A percentile compares a stretch with the other conserved stretches of the same genome.
These are phyloP conservation scores for Halophytophthora polymorphica DNA, from an alignment of 352 stramenopile species.

Conservation along the genomic window DNA sequence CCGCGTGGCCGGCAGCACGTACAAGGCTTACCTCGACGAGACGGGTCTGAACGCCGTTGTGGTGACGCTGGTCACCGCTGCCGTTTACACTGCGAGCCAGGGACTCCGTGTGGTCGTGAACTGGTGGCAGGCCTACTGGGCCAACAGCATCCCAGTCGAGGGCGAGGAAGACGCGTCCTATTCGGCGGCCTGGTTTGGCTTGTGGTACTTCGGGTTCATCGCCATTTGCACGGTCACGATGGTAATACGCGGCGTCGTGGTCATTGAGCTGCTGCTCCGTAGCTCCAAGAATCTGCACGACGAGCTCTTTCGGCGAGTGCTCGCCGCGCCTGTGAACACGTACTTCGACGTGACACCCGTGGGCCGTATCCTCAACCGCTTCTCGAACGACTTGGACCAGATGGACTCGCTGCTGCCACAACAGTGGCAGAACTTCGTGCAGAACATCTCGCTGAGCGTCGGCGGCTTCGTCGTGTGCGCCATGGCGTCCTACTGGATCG, in stretches of 20 bases:
- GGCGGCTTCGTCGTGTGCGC: slow-evolving; percentile 41
- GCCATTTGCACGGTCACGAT: slow-evolving; percentile 17
- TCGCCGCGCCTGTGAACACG: slow-evolving; percentile 30
- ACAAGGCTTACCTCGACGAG: slow-evolving; percentile 33
- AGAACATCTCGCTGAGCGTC: slow-evolving; percentile 32
- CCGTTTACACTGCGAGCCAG: slow-evolving; percentile 21
- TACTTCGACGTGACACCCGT: slow-evolving; percentile 53
- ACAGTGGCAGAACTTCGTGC: slow-evolving; percentile 33
- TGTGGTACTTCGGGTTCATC: slow-evolving; percentile 42
- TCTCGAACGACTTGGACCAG: slow-evolving; percentile 44
- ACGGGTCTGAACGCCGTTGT: slow-evolving; percentile 21
- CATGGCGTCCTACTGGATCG: slow-evolving; percentile 33
- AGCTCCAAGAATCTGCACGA: slow-evolving; percentile 31
- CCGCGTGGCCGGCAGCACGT: slow-evolving; percentile 19
- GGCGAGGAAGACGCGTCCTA: neutral
- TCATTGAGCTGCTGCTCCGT: slow-evolving; percentile 24
- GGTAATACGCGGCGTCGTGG: slow-evolving; percentile 18
- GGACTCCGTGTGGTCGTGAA: slow-evolving; percentile 26
- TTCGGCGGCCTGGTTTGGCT: slow-evolving; percentile 16
- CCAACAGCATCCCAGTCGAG: slow-evolving; percentile 31
- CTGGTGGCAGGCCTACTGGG: slow-evolving; percentile 43
- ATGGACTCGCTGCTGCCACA: slow-evolving; percentile 31
- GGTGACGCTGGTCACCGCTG: slow-evolving; percentile 11
- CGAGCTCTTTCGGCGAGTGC: slow-evolving; percentile 34
- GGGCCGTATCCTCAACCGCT: slow-evolving; percentile 46